Evolutionary conservation across 345 rosid species (phyloP), one percentile per base, ranked within the genome.

Genomic region (Rubroshorea leprosula): DNA sequence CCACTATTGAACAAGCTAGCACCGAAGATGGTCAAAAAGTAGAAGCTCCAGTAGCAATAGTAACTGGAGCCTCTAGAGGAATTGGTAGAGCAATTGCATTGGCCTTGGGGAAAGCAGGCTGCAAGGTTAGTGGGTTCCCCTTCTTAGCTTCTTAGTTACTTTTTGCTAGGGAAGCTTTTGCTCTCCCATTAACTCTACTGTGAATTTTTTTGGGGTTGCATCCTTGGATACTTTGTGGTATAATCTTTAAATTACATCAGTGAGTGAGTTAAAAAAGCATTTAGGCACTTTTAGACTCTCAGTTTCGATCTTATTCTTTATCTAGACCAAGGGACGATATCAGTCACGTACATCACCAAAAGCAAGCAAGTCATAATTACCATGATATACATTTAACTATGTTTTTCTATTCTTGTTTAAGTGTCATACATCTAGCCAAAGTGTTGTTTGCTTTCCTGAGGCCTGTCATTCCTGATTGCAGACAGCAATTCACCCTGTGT

Each of bases 61-160:
- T 94, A 54, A 90, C 97, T 10, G 99, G 99, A 76, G 99, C 99
- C 35, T 94, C 99, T 21, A 83, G 99, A 72, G 99, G 99, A 39
- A 94, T 94, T 68, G 97, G 99, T 31, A 94, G 60, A 78, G 87
- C 99, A 20, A 70, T 94, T 71, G 99, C 99, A n/a, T 71, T 87
- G 55, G 64, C 96, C 49, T 55, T 94, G 76, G 99, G 96, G 23
- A 94, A 85, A 83, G 84, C 92, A 0, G 89, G 90, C 21, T 83
- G 85, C 56, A 79, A 79, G 88, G 90, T 82, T 55, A 31, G 70
- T n/a, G n/a, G n/a, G 9, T 49, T 11, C 26, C 26, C 23, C 21
- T 23, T 44, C 2, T 43, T 2, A 44, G 20, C 5, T 12, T 25
- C 58, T n/a, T n/a, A n/a, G n/a, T 43, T 13, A n/a, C 3, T 44